A percentile compares a stretch with the other conserved stretches of the same genome.
These are phyloP conservation scores for Tricholoma bakamatsutake DNA, from an alignment of 768 basidiomycete species.

Conservation along the genomic window DNA sequence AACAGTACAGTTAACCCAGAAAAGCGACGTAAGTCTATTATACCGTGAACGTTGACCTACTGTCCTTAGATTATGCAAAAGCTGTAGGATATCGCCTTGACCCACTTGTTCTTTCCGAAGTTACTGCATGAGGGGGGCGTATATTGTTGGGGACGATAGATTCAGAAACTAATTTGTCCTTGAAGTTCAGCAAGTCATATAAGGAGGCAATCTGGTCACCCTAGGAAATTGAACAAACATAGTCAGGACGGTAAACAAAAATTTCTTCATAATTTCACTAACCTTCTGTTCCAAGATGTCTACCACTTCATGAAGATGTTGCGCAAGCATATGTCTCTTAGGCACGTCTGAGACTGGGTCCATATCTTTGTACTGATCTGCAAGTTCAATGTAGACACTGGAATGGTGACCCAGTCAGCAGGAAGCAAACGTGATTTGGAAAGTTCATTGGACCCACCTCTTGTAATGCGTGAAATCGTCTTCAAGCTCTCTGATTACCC, in stretches of 20 bases:
- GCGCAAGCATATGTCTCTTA: slow-evolving; percentile 81
- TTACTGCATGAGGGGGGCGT: slow-evolving; percentile 7
- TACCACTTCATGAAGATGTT: slow-evolving; percentile 87
- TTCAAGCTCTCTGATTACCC: slow-evolving; percentile 84
- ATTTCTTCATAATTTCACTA: slow-evolving; percentile 6
- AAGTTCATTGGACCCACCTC: slow-evolving; percentile 49
- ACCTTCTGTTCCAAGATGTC: slow-evolving; percentile 92
- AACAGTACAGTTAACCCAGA: background rate
- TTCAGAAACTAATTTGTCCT: slow-evolving; percentile 48
- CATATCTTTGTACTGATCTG: slow-evolving; percentile 90
- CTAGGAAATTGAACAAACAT: slow-evolving; percentile 30
- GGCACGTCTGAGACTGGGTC: slow-evolving; percentile 76
- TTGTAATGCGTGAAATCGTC: slow-evolving; percentile 95
- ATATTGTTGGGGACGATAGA: slow-evolving; percentile 15
- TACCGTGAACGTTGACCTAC: slow-evolving; percentile 4
- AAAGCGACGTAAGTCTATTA: background rate
- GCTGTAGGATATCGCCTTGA: background rate
- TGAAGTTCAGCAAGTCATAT: slow-evolving; percentile 77
- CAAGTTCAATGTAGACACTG: slow-evolving; percentile 86
- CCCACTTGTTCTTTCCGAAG: background rate
- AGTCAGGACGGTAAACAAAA: slow-evolving; percentile 1
- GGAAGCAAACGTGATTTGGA: background rate
- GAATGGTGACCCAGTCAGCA: slow-evolving; percentile 2
- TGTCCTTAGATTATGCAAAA: background rate
- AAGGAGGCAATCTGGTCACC: slow-evolving; percentile 93